A percentile compares a stretch with the other conserved stretches of the same genome.
Evolutionary conservation across 495 filamentous ascomycete species (phyloP).

Genomic region (Penicillium manginii): DNA sequence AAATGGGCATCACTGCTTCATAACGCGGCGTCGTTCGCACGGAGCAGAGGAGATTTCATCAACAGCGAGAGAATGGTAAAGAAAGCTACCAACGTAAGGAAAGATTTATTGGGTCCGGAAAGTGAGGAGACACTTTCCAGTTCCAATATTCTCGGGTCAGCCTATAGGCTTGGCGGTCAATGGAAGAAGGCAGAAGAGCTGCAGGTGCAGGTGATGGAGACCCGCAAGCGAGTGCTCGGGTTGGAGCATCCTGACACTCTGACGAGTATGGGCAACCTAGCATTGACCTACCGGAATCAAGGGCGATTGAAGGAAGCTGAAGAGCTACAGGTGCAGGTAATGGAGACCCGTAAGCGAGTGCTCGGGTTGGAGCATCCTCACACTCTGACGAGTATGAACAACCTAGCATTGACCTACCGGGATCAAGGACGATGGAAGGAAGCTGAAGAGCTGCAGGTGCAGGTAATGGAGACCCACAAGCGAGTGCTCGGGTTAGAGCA

Average conservation of each 20-base stretch:
- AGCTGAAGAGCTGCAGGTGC: not conserved
- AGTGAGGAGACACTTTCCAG: conserved; percentile 19
- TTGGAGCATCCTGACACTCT: not conserved
- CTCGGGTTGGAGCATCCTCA: not conserved
- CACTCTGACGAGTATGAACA: not conserved
- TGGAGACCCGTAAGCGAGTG: not conserved
- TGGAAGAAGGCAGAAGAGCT: conserved; percentile 31
- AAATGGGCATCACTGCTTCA: too few relatives aligned
- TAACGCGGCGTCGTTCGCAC: too few relatives aligned
- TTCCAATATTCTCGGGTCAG: conserved; percentile 22
- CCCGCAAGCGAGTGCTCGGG: not conserved
- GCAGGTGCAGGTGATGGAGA: not conserved
- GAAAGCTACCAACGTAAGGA: not conserved
- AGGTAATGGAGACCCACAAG: too few relatives aligned
- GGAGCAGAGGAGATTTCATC: too few relatives aligned
- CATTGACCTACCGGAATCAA: not conserved
- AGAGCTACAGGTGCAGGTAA: not conserved
- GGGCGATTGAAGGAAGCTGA: not conserved
- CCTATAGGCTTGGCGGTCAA: conserved; percentile 24
- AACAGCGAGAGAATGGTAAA: too few relatives aligned
- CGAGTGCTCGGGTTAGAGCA: not conserved
- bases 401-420: not conserved
- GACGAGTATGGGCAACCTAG: not conserved
- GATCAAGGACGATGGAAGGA: not conserved
- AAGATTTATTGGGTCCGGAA: conserved; percentile 16